These are phyloP conservation scores for Kodamaea restingae DNA, from an alignment of 805 yeast genomes.

Conservation along the genomic window DNA sequence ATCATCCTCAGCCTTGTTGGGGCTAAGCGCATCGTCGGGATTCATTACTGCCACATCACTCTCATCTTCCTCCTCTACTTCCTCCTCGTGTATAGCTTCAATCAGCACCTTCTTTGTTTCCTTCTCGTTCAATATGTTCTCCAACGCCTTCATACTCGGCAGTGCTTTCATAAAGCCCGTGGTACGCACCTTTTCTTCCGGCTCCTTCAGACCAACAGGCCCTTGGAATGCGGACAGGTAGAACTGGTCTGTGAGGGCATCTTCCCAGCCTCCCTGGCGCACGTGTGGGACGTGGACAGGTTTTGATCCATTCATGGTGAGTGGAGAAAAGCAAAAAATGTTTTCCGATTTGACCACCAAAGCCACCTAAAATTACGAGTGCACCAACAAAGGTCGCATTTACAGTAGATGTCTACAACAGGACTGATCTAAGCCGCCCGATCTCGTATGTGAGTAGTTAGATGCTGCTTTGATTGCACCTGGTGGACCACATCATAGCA, in stretches of 20 bases:
- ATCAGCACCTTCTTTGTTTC: not conserved
- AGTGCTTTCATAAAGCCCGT: constrained; percentile 30
- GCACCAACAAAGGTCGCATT: no score
- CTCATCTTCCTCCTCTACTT: constrained; percentile 17
- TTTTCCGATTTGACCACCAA: not conserved
- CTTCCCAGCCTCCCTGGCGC: constrained; percentile 7
- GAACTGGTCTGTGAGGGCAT: constrained; percentile 9
- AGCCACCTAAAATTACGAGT: not conserved
- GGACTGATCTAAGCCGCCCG: no score
- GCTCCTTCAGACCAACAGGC: not conserved
- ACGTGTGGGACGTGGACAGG: constrained; percentile 4
- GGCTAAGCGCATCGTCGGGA: no score
- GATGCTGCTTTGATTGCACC: no score
- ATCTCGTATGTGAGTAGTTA: no score
- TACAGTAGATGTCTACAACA: no score
- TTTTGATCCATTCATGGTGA: constrained; percentile 1
- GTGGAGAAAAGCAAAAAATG: not conserved
- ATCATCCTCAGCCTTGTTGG: not conserved
- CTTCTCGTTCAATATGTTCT: constrained; percentile 25
- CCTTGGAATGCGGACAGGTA: constrained; percentile 3
- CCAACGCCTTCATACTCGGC: constrained; percentile 41
- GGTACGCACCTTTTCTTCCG: not conserved
- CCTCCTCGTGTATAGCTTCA: not conserved
- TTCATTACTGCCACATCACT: not conserved
- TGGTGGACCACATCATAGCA: not conserved